These are phyloP conservation scores for Metschnikowia kunwiensis DNA, from an alignment of 805 yeast species.

Conservation along the genomic window DNA sequence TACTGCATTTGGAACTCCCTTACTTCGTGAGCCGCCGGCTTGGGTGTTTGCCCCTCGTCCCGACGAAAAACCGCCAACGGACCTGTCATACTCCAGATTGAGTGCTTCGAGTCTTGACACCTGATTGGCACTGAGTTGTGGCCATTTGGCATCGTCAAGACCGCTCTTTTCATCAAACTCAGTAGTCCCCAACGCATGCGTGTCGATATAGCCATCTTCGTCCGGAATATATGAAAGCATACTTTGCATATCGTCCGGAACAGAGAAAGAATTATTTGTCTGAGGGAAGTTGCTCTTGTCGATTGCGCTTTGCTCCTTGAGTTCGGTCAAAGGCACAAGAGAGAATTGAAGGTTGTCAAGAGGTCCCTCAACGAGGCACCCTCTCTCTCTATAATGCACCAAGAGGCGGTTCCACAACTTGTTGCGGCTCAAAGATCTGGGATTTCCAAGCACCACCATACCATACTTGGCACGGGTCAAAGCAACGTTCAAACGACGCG, in stretches of 20 bases:
- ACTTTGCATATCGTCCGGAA: conserved; percentile 17
- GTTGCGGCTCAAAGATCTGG: conserved; percentile 68
- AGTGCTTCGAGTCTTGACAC: conserved; percentile 13
- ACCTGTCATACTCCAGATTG: neutral
- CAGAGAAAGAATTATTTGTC: conserved; percentile 3
- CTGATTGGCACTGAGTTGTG: conserved; percentile 16
- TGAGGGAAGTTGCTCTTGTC: conserved; percentile 16
- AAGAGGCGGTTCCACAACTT: conserved; percentile 75
- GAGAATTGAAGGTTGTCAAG: conserved; percentile 75
- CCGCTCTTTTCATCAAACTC: neutral
- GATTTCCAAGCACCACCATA: conserved; percentile 68
- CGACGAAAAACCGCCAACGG: neutral
- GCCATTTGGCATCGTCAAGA: conserved; percentile 17
- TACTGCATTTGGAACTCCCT: neutral
- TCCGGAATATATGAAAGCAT: conserved; percentile 17
- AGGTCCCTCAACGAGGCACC: conserved; percentile 88
- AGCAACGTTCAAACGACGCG: conserved; percentile 44
- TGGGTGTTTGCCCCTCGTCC: neutral
- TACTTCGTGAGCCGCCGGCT: neutral
- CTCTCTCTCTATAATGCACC: conserved; percentile 74
- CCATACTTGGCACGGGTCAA: conserved; percentile 44
- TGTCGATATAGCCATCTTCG: conserved; percentile 5
- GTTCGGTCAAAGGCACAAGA: conserved; percentile 46
- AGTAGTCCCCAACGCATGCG: neutral
- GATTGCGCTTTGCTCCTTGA: conserved; percentile 14